Evolutionary conservation across 1,284 basidiomycete species (phyloP).

Genomic region (Lentinus polychrous): DNA sequence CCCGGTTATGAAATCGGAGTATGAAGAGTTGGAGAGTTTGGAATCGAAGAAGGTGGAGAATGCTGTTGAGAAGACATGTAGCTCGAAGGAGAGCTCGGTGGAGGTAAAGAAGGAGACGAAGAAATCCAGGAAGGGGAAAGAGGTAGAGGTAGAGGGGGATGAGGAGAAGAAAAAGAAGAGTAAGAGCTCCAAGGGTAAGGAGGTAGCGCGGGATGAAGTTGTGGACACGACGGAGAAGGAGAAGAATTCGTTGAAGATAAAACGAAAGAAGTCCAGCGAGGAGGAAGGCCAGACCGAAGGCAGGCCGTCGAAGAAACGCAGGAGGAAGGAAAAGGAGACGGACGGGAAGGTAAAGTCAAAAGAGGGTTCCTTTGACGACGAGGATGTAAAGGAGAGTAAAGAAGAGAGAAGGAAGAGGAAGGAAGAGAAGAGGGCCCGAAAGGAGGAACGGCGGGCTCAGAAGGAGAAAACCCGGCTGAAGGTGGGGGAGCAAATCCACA

Average conservation of each 20-base stretch:
- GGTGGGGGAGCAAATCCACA: not conserved
- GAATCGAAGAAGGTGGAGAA: not conserved
- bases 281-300: not conserved
- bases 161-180: slow-evolving; percentile 13
- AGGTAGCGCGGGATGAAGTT: slow-evolving; percentile 6
- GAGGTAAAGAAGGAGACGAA: slow-evolving; percentile 9
- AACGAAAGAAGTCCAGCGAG: slow-evolving; percentile 9
- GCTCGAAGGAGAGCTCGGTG: not conserved
- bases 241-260: slow-evolving; percentile 1
- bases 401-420: slow-evolving; percentile 19
- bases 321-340: slow-evolving; percentile 13
- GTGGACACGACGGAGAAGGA: slow-evolving; percentile 1
- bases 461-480: slow-evolving; percentile 9
- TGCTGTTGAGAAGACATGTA: slow-evolving; percentile 1
- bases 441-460: slow-evolving; percentile 19
- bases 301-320: slow-evolving; percentile 6
- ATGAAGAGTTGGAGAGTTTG: slow-evolving; percentile 13
- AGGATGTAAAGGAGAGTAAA: slow-evolving; percentile 5
- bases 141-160: slow-evolving; percentile 11
- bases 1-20: slow-evolving; percentile 48
- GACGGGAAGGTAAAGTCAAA: not conserved
- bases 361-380: not conserved
- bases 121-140: slow-evolving; percentile 11
- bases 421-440: slow-evolving; percentile 20
- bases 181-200: slow-evolving; percentile 12